Base-by-base conservation (phyloP, 345 rosid species). In the Crucihimalaya himalaica region DNA sequence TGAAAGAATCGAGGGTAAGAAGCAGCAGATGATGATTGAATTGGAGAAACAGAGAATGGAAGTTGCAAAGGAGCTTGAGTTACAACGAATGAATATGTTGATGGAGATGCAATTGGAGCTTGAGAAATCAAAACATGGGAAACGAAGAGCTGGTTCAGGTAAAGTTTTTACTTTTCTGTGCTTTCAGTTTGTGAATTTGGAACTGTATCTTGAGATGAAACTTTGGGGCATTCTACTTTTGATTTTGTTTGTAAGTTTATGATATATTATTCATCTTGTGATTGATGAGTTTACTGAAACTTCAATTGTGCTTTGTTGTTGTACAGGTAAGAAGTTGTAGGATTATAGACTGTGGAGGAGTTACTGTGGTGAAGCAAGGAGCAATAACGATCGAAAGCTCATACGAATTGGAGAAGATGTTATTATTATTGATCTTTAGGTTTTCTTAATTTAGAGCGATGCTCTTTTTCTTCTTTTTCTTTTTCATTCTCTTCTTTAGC, bases 11-110 rank as follows among this genome's bases (percentile, higher is more conserved):
- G 96, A 90, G 63, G 70, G 87, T 31, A 79, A 78, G 45, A 90
- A 90, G 80, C 84, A 86, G 73, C 75, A 80, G 75, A 86, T 83
- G 73, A 83, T 88, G 91, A 82, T 86, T 74, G 89, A 85, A 29
- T 80, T 90, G 85, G 93, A 90, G 86, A 88, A 82, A 74, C 89
- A 91, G 81, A 84, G 92, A 56, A 84, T 88, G 92, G 83, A 83
- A 81, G 82, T 85, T n/a, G 78, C 87, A 0, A 86, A 84, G 65
- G 92, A 87, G 77, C 73, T 91, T 37, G 95, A 87, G 85, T 82
- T 83, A 68, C 88, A 86, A 59, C 78, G 89, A 51, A 86, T 91
- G 95, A 82, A 86, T 46, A 84, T 91, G 84, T 81, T 91, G 54
- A 82, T 86, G 27, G 92, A 84, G 70, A 81, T 91, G 50, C 92